A percentile compares a stretch with the other conserved stretches of the same genome.
phyloP scores from a whole-genome alignment of 2,329 filamentous ascomycete genomes.

The Thielaviopsis punctulata region DNA sequence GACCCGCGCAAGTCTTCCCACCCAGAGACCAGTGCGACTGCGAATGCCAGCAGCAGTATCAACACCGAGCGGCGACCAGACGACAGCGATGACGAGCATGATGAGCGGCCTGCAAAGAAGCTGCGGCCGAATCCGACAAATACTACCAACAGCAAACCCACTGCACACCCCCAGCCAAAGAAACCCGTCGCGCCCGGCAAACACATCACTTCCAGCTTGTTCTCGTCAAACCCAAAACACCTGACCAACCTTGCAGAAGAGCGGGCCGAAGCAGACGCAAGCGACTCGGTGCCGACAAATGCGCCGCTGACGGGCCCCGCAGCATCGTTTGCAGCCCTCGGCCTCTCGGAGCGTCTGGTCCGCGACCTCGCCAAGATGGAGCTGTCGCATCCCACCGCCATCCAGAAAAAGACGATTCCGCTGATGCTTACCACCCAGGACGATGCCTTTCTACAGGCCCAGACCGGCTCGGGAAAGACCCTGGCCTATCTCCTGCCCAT shows the following conservation, averaged over 20 bases:
- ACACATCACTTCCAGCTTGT: constrained; percentile 76
- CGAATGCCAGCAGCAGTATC: constrained; percentile 17
- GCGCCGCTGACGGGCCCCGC: constrained; percentile 72
- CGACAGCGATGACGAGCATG: constrained; percentile 8
- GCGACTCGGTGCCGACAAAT: constrained; percentile 63
- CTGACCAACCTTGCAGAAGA: constrained; percentile 42
- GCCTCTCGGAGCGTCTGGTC: constrained; percentile 64
- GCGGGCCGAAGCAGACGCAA: constrained; percentile 25
- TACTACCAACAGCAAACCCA: background rate
- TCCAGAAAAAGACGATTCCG: constrained; percentile 77
- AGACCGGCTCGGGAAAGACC: constrained; percentile 96
- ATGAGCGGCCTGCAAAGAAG: constrained; percentile 16
- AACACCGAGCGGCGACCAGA: constrained; percentile 19
- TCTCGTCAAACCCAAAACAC: constrained; percentile 70
- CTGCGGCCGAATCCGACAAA: constrained; percentile 16
- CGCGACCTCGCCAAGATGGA: constrained; percentile 74
- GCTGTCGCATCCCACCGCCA: constrained; percentile 80
- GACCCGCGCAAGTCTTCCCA: constrained; percentile 16
- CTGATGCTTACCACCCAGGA: constrained; percentile 64
- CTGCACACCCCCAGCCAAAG: background rate
- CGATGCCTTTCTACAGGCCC: constrained; percentile 90
- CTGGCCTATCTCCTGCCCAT: constrained; percentile 89
- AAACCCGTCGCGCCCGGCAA: constrained; percentile 16
- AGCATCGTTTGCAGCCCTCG: constrained; percentile 72
- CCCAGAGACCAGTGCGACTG: constrained; percentile 13